Conservation (phyloP, 306 rosid genomes). For the Vigna unguiculata region DNA sequence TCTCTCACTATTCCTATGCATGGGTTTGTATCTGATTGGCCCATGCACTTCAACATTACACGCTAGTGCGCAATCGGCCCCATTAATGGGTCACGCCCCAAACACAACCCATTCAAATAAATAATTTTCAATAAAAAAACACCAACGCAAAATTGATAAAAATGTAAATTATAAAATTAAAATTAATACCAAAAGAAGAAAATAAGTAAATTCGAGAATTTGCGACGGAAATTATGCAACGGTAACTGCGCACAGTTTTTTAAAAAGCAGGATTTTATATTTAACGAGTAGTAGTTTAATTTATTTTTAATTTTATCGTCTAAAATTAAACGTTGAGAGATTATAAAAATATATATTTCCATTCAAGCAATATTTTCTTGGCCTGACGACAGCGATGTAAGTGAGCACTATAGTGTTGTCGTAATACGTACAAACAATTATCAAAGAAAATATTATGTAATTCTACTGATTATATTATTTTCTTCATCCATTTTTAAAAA, state of each 20-base stretch:
- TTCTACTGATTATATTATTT: background rate
- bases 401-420: background rate
- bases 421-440: background rate
- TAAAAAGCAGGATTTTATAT: too few relatives aligned
- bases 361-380: background rate
- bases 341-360: conserved; percentile 2
- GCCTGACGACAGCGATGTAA: background rate
- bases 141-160: too few relatives aligned
- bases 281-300: too few relatives aligned
- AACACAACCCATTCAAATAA: background rate
- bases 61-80: conserved; percentile 20
- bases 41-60: conserved; percentile 28
- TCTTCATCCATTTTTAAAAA: background rate
- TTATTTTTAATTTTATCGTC: background rate
- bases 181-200: too few relatives aligned
- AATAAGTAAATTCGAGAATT: too few relatives aligned
- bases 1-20: conserved; percentile 2
- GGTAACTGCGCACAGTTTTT: too few relatives aligned
- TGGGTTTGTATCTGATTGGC: background rate
- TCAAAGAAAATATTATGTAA: background rate
- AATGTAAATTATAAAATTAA: too few relatives aligned
- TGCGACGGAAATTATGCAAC: too few relatives aligned
- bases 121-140: background rate
- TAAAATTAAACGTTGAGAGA: background rate
- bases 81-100: background rate